Evolutionary conservation across 495 filamentous ascomycete genomes (phyloP).

Genomic region (Elasticomyces elasticus): DNA sequence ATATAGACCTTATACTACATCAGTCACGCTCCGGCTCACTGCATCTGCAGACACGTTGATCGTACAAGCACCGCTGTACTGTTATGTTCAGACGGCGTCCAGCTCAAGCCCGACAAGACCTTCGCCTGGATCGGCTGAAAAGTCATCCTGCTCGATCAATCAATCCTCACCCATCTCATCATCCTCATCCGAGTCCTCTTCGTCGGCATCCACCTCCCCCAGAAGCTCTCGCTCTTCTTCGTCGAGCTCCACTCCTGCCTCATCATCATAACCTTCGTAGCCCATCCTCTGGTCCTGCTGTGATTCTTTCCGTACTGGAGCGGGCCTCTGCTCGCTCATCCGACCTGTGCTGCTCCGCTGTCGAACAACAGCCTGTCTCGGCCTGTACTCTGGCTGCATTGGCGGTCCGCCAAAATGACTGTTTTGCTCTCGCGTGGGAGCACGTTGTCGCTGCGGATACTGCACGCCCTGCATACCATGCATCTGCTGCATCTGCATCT

Average conservation of each 20-base stretch:
- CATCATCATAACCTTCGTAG: constrained; percentile 18
- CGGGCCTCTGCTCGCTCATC: neutral
- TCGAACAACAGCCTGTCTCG: neutral
- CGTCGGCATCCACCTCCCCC: constrained; percentile 19
- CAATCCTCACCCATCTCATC: constrained; percentile 18
- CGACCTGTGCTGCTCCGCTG: constrained; percentile 2
- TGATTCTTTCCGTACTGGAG: neutral
- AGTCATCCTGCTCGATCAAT: constrained; percentile 1
- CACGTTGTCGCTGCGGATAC: neutral
- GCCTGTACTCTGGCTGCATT: too few relatives aligned
- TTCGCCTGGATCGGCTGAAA: too few relatives aligned
- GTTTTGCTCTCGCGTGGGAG: neutral
- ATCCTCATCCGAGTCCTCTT: constrained; percentile 19
- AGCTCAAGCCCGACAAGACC: too few relatives aligned
- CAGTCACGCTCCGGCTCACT: too few relatives aligned
- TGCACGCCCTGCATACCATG: neutral
- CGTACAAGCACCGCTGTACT: too few relatives aligned
- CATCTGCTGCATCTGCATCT: neutral
- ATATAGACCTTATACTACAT: too few relatives aligned
- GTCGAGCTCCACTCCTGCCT: constrained; percentile 21
- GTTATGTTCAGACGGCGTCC: too few relatives aligned
- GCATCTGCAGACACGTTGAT: too few relatives aligned
- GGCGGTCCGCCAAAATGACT: too few relatives aligned
- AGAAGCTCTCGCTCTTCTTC: constrained; percentile 26
- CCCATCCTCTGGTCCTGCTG: neutral